A percentile compares a stretch with the other conserved stretches of the same genome.
These are phyloP conservation scores for Dimocarpus longan DNA, from an alignment of 345 rosid species.

Conservation along the genomic window DNA sequence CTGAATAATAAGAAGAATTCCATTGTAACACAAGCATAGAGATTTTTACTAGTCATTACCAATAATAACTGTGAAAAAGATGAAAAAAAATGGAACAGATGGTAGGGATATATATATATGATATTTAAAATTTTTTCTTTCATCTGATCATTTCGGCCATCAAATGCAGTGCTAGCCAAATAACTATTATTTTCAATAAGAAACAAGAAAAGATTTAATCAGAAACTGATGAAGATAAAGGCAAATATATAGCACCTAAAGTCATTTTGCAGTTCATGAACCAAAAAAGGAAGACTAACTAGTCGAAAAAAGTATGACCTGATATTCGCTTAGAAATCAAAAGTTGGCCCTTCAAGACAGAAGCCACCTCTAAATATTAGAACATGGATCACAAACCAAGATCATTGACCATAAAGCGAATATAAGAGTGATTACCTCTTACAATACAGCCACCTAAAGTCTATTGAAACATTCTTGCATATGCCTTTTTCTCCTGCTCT, in stretches of 20 bases:
- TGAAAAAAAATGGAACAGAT: too few relatives aligned
- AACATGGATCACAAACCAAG: not conserved
- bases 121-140: too few relatives aligned
- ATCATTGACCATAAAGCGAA: not conserved
- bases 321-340: not conserved
- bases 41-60: not conserved
- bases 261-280: not conserved
- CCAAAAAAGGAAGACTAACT: not conserved
- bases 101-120: too few relatives aligned
- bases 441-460: constrained; percentile 6
- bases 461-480: constrained; percentile 44
- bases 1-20: not conserved
- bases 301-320: not conserved
- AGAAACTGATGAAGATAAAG: too few relatives aligned
- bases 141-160: too few relatives aligned
- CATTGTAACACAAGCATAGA: not conserved
- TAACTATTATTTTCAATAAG: too few relatives aligned
- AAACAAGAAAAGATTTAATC: too few relatives aligned
- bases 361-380: not conserved
- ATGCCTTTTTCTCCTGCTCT: constrained; percentile 38
- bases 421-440: not conserved
- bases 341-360: not conserved
- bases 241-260: too few relatives aligned
- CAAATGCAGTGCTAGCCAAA: too few relatives aligned
- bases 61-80: too few relatives aligned